Base-by-base conservation (phyloP, 1,284 basidiomycete species). In the Phellinidium pouzarii region DNA sequence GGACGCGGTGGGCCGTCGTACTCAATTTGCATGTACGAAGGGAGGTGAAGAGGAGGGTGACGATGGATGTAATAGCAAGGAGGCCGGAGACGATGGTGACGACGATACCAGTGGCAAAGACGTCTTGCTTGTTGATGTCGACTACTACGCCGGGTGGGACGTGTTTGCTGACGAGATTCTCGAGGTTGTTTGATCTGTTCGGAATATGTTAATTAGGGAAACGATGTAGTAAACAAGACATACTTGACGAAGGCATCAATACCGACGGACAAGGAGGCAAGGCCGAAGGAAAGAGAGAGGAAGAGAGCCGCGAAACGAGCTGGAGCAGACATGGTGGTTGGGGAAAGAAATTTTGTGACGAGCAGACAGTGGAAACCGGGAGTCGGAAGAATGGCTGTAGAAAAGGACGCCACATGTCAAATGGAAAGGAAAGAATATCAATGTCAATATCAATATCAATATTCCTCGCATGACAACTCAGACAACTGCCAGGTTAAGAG, bases 101-200 rank as follows among this genome's bases (percentile, higher is more conserved):
- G 46, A 78, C 71, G 29, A 69, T 65, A 12, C 77, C 80, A 22
- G 71, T 62, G 48, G 64, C 54, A 62, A 72, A 72, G 31, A 78
- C 68, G 58, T 80, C 76, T 78, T 61, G 52, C 41, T 65, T 64
- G 62, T 69, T 56, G 54, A 75, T 58, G 54, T 59, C 37, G 22
- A 73, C 62, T n/a, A 60, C 53, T 14, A 62, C 61, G 38, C 64
- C 66, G 19, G 52, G 1, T 3, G 71, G 65, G 3, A 60, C 66
- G 42, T 52, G 52, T 14, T 49, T 43, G 29, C 52, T 50, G 42
- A 73, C 52, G 8, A 52, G 48, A n/a, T 59, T 55, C 52, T 68
- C 64, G 49, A 61, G 54, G 47, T 67, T 52, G 52, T 70, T 64
- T 31, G 59, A 58, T 55, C 68, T 70, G 49, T 17, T 7, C 29